These are phyloP conservation scores for Nemophila menziesii DNA, from an alignment of 257 asterid genomes.

Conservation along the genomic window DNA sequence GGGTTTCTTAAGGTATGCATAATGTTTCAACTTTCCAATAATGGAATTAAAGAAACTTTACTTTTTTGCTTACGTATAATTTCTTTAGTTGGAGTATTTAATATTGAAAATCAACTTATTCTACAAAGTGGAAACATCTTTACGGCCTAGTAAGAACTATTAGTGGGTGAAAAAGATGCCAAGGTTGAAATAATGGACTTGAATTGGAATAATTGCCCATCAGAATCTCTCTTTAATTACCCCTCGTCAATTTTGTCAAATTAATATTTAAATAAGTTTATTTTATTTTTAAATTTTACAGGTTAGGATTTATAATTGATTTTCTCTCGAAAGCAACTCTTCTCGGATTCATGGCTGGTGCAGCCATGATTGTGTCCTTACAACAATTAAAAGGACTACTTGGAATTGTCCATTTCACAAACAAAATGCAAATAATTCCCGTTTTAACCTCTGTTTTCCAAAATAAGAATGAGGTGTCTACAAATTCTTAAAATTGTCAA, in stretches of 20 bases:
- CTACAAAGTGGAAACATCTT: not conserved
- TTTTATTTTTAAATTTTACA: conserved; percentile 17
- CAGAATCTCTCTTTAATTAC: not conserved
- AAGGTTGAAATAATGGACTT: not conserved
- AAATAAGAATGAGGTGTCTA: conserved; percentile 46
- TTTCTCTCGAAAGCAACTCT: conserved; percentile 89
- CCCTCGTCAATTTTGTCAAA: not conserved
- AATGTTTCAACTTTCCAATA: not conserved
- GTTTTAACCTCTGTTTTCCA: conserved; percentile 66
- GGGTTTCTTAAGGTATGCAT: conserved; percentile 63
- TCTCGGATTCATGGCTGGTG: conserved; percentile 89
- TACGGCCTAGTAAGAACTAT: not conserved
- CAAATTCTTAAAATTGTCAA: too few relatives aligned
- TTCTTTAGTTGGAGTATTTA: too few relatives aligned
- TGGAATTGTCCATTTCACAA: conserved; percentile 76
- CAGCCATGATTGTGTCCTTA: conserved; percentile 74
- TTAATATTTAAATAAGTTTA: not conserved
- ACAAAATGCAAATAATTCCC: conserved; percentile 67
- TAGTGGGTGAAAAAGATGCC: not conserved
- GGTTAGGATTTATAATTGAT: conserved; percentile 85
- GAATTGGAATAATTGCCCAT: not conserved
- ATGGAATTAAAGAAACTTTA: not conserved
- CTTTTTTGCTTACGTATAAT: too few relatives aligned
- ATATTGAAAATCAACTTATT: too few relatives aligned
- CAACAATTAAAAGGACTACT: conserved; percentile 81